Percentiles rank a stretch among this genome's conserved stretches.
These are phyloP conservation scores for Drechslerella coelobrocha DNA, from an alignment of 2,329 filamentous ascomycete genomes.

Conservation along the genomic window DNA sequence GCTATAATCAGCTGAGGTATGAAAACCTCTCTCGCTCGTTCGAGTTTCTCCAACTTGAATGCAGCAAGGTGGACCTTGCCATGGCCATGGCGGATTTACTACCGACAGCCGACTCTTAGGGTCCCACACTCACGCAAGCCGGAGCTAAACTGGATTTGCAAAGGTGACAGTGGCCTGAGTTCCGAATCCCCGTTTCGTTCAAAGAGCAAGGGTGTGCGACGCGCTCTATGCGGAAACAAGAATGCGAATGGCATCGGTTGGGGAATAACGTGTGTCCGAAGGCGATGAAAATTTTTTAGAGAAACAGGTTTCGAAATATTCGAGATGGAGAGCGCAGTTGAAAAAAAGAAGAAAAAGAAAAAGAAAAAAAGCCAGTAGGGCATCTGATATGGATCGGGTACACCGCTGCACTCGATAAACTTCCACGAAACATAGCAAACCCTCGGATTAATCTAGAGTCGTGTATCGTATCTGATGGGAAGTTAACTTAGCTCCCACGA, in stretches of 20 bases:
- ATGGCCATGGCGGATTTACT: slow-evolving; percentile 2
- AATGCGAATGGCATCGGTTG: slow-evolving; percentile 38
- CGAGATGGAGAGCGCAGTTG: not conserved
- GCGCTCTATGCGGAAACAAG: slow-evolving; percentile 43
- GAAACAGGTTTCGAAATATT: not conserved
- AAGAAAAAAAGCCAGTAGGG: not conserved
- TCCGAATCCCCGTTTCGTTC: slow-evolving; percentile 34
- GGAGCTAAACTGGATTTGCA: slow-evolving; percentile 7
- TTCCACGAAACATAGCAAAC: no score
- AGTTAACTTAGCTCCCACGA: no score
- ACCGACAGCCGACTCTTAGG: slow-evolving; percentile 2
- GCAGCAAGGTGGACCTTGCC: no score
- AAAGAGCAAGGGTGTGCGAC: slow-evolving; percentile 21
- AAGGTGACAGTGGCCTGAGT: slow-evolving; percentile 51
- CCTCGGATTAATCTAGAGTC: no score
- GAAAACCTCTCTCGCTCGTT: no score
- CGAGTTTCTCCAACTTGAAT: no score
- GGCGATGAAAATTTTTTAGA: slow-evolving; percentile 14
- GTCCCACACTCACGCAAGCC: slow-evolving; percentile 3
- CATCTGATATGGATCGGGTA: no score
- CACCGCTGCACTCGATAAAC: no score
- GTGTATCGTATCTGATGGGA: no score
- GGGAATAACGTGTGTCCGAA: slow-evolving; percentile 16
- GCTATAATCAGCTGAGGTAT: no score
- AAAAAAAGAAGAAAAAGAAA: not conserved